Evolutionary conservation across 2,329 filamentous ascomycete genomes (phyloP).

Genomic region (Nothomitra cinnamomea): DNA sequence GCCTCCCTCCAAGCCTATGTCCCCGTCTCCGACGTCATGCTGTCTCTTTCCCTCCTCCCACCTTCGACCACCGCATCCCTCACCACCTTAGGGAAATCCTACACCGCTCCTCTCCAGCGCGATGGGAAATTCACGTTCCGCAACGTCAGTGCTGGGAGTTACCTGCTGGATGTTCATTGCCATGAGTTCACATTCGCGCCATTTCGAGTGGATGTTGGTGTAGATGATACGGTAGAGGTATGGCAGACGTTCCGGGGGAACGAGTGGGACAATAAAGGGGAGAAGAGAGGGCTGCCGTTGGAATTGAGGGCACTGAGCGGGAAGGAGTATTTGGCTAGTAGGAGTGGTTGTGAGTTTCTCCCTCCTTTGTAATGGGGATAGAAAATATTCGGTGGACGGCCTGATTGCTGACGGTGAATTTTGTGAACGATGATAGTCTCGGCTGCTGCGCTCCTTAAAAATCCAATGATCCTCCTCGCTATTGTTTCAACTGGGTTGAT

Average conservation of each 20-base stretch:
- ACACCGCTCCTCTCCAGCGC: constrained; percentile 46
- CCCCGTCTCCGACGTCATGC: constrained; percentile 24
- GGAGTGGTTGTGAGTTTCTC: constrained; percentile 34
- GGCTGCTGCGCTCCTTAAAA: constrained; percentile 53
- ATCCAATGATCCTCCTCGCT: constrained; percentile 91
- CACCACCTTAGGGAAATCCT: constrained; percentile 33
- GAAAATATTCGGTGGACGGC: too few relatives aligned
- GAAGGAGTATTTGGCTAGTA: constrained; percentile 55
- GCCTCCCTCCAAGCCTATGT: constrained; percentile 35
- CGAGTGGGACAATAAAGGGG: constrained; percentile 76
- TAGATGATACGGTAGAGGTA: constrained; percentile 35
- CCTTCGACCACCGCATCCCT: constrained; percentile 48
- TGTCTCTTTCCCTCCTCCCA: constrained; percentile 30
- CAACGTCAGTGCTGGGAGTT: constrained; percentile 54
- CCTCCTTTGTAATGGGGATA: too few relatives aligned
- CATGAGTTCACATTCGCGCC: constrained; percentile 60
- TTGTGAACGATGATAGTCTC: neutral
- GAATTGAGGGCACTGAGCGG: constrained; percentile 42
- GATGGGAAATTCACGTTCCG: constrained; percentile 59
- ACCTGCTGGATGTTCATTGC: constrained; percentile 68
- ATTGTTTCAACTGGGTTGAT: constrained; percentile 69
- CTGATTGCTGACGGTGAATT: too few relatives aligned
- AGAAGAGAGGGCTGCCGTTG: constrained; percentile 34
- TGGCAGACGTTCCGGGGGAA: constrained; percentile 84
- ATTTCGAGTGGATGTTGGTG: constrained; percentile 56